Percentiles rank a stretch among this genome's conserved stretches.
These are phyloP conservation scores for Scleroderma bovista DNA, from an alignment of 768 basidiomycete species.

Conservation along the genomic window DNA sequence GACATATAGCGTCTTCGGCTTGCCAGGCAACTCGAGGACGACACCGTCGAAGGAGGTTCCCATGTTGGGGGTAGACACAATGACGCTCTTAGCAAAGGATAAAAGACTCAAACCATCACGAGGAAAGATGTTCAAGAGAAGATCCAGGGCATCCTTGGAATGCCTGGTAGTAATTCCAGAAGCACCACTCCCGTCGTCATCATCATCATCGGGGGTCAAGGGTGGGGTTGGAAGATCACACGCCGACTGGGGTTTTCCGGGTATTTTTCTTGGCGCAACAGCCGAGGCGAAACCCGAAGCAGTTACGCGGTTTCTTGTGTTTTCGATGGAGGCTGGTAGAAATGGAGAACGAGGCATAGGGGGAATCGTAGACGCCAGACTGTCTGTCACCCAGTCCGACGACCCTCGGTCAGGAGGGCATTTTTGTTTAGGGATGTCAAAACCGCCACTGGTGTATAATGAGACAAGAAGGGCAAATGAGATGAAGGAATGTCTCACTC, in stretches of 20 bases:
- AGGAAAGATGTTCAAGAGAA: conserved; percentile 77
- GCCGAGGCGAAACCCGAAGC: conserved; percentile 20
- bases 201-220: conserved; percentile 69
- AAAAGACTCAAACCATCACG: conserved; percentile 60
- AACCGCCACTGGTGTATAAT: conserved; percentile 71
- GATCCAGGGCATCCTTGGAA: conserved; percentile 63
- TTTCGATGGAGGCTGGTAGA: conserved; percentile 25
- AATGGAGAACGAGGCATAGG: conserved; percentile 34
- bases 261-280: conserved; percentile 39
- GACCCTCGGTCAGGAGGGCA: conserved; percentile 96
- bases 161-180: conserved; percentile 41
- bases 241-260: conserved; percentile 33
- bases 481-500: conserved; percentile 44
- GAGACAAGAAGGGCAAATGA: conserved; percentile 1
- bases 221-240: conserved; percentile 62
- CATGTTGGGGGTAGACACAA: conserved; percentile 63
- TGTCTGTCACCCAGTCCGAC: conserved; percentile 93
- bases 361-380: conserved; percentile 62
- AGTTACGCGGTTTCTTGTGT: conserved; percentile 13
- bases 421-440: conserved; percentile 87
- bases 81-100: conserved; percentile 70
- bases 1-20: conserved; percentile 75
- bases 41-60: conserved; percentile 72
- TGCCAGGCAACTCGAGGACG: conserved; percentile 66
- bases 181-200: conserved; percentile 47